Evolutionary conservation across 2,329 filamentous ascomycete genomes (phyloP), one percentile per base, ranked within the genome.

Genomic region (Fonsecaea erecta): DNA sequence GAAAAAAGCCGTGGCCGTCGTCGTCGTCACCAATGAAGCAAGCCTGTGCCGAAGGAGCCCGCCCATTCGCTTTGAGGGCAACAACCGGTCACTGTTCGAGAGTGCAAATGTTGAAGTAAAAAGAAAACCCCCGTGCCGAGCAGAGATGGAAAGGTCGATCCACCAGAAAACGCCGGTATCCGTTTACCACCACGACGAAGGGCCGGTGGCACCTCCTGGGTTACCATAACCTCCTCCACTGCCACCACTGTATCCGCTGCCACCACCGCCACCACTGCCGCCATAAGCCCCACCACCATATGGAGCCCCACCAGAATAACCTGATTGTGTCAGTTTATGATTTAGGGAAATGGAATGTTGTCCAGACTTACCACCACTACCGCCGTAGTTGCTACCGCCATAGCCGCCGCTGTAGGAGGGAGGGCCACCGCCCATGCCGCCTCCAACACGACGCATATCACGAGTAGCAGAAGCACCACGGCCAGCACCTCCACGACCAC

Each of bases 381-480:
- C 69, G 52, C 72, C 70, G 55, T 72, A 70, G 58, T 67, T 65
- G 54, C 71, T 65, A 62, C 68, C 65, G 35, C 72, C 67, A 60
- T 66, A 69, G 60, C 74, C 74, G 59, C 73, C 72, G 61, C 75
- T 74, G 64, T 74, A 76, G 57, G 76, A 78, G 60, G 78, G 75
- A 68, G 74, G 71, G 66, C 73, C 69, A 48, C 57, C 58, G 35
- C 78, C 78, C 70, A 74, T 73, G 46, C 70, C 69, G 54, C 77
- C 75, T 66, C 76, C 76, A 70, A 86, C 87, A 79, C 93, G 93
- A 81, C 95, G 92, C 84, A 95, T 92, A 78, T 98, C 95, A 76
- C 93, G 93, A 79, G 89, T 96, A 73, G 89, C 85, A 76, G 78
- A 75, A 70, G 77, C 83, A 75, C 79, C 80, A 73, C 84, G 82